These are phyloP conservation scores for Venturiaceae sp. DNA, from an alignment of 2,329 filamentous ascomycete species.

Conservation along the genomic window DNA sequence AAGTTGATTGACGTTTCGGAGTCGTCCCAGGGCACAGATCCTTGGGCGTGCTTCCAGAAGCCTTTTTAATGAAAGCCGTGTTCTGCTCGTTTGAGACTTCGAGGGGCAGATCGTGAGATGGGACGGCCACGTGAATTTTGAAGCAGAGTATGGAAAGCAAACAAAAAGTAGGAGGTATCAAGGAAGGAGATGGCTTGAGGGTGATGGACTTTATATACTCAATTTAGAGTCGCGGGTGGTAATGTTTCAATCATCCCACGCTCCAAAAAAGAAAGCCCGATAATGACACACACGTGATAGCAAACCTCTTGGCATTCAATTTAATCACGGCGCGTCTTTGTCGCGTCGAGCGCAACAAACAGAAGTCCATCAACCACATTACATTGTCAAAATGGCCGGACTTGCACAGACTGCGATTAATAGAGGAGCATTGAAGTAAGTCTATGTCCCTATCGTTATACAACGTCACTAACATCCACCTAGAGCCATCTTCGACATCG, in stretches of 20 bases:
- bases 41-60: not conserved
- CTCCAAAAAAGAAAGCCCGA: too few relatives aligned
- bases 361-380: not conserved
- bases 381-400: conserved; percentile 5
- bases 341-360: not conserved
- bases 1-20: not conserved
- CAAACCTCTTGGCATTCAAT: too few relatives aligned
- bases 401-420: conserved; percentile 3
- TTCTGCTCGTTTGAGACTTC: not conserved
- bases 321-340: too few relatives aligned
- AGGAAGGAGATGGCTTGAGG: not conserved
- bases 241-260: too few relatives aligned
- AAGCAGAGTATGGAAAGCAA: too few relatives aligned
- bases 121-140: not conserved
- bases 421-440: conserved; percentile 1
- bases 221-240: not conserved
- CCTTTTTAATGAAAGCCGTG: not conserved
- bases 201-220: not conserved
- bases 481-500: conserved; percentile 4
- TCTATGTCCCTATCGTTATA: not conserved
- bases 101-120: not conserved
- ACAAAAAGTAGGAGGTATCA: too few relatives aligned
- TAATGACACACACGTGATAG: too few relatives aligned
- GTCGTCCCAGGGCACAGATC: not conserved
- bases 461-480: not conserved